Evolutionary conservation across 225 moss, liverwort and hornwort genomes (phyloP).

Genomic region (Ulota crispa): DNA sequence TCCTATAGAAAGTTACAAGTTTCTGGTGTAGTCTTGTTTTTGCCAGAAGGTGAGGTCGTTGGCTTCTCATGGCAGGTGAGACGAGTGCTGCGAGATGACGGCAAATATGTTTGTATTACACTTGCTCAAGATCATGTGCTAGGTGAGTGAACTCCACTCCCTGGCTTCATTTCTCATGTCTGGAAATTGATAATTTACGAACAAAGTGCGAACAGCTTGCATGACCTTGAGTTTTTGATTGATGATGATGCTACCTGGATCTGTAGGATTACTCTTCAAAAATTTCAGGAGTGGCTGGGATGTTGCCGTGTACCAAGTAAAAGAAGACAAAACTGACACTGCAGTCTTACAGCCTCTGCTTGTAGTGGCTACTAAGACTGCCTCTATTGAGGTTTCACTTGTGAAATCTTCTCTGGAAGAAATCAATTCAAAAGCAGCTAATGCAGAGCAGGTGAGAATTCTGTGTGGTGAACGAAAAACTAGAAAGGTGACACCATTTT

Average conservation of each 20-base stretch:
- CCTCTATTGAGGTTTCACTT: slow-evolving; percentile 38
- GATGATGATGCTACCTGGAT: slow-evolving; percentile 18
- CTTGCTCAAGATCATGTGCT: slow-evolving; percentile 93
- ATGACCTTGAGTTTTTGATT: slow-evolving; percentile 25
- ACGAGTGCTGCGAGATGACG: slow-evolving; percentile 69
- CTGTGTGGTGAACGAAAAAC: background rate
- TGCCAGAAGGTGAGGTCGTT: background rate
- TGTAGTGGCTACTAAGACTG: slow-evolving; percentile 66
- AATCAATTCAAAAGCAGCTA: slow-evolving; percentile 32
- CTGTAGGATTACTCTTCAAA: slow-evolving; percentile 43
- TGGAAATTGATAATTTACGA: background rate
- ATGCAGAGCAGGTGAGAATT: slow-evolving; percentile 51
- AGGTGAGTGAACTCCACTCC: slow-evolving; percentile 44
- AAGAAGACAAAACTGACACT: slow-evolving; percentile 42
- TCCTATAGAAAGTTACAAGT: background rate
- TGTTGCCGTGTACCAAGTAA: slow-evolving; percentile 41
- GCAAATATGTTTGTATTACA: slow-evolving; percentile 80
- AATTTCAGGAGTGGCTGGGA: slow-evolving; percentile 56
- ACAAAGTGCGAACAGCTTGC: slow-evolving; percentile 2
- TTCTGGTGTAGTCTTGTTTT: background rate
- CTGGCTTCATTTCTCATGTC: background rate
- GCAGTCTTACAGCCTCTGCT: slow-evolving; percentile 74
- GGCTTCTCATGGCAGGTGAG: slow-evolving; percentile 57
- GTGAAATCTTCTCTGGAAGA: slow-evolving; percentile 40
- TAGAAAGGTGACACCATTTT: background rate